phyloP scores from a whole-genome alignment of 2,329 filamentous ascomycete genomes.

The Neurospora sp. region DNA sequence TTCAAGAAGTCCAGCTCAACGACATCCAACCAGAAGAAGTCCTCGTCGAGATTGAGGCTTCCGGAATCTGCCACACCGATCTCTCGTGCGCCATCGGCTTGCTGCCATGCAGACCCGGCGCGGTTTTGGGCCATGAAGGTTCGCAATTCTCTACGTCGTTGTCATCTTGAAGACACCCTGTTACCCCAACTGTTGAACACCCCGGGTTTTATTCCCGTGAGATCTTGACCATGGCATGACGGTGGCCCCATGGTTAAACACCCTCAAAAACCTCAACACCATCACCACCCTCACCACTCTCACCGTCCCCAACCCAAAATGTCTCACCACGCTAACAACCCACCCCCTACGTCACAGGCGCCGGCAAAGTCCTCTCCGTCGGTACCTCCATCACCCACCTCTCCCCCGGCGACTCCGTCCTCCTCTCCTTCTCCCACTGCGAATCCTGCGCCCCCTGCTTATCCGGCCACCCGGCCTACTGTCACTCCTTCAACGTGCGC shows the following conservation, averaged over 20 bases:
- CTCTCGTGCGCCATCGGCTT: constrained; percentile 25
- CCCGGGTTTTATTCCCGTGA: too few species aligned
- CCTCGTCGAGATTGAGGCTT: constrained; percentile 24
- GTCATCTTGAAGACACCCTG: too few species aligned
- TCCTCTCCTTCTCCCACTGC: constrained; percentile 33
- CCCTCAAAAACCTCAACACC: background rate
- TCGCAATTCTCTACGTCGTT: background rate
- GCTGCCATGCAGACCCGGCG: constrained; percentile 23
- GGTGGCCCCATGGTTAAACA: too few species aligned
- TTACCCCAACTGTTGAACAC: background rate
- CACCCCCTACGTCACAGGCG: constrained; percentile 5
- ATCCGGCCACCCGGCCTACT: constrained; percentile 18
- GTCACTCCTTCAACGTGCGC: constrained; percentile 16
- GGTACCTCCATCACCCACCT: constrained; percentile 38
- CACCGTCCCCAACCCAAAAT: background rate
- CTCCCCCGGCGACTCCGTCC: constrained; percentile 43
- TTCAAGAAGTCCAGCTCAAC: constrained; percentile 12
- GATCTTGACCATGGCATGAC: too few species aligned
- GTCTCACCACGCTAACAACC: background rate
- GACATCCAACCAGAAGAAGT: constrained; percentile 20
- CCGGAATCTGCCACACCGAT: constrained; percentile 26
- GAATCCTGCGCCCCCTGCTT: constrained; percentile 15
- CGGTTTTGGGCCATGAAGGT: constrained; percentile 19
- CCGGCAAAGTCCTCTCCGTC: constrained; percentile 13
- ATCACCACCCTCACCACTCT: background rate